phyloP scores from a whole-genome alignment of 2,329 filamentous ascomycete species.

The Thielaviopsis cerberus region DNA sequence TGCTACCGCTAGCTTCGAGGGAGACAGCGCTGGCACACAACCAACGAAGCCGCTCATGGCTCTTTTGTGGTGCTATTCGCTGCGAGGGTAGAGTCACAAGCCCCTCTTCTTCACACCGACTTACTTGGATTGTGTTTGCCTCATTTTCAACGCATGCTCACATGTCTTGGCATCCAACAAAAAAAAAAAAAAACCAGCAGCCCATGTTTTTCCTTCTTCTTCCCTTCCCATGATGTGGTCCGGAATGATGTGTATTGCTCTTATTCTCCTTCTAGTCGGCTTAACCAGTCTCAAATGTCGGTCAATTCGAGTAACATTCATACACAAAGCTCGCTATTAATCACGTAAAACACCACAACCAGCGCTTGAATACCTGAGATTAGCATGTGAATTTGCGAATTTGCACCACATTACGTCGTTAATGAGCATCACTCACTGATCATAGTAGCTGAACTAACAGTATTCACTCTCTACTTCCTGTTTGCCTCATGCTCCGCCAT shows the following conservation, averaged over 20 bases:
- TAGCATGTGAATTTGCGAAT: not conserved
- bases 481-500: not conserved
- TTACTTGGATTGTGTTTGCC: not conserved
- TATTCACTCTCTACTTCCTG: not conserved
- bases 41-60: too few relatives aligned
- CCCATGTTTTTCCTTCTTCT: not conserved
- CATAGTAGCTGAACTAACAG: too few relatives aligned
- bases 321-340: not conserved
- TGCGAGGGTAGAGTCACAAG: not conserved
- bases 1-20: too few relatives aligned
- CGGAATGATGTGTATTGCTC: too few relatives aligned
- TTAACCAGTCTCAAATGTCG: not conserved
- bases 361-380: not conserved
- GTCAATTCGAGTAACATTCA: not conserved
- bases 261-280: too few relatives aligned
- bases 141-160: not conserved
- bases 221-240: not conserved
- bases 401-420: not conserved
- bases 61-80: too few relatives aligned
- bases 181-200: not conserved
- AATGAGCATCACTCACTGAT: too few relatives aligned
- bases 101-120: not conserved
- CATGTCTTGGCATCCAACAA: not conserved
- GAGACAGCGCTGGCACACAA: too few relatives aligned
- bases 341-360: not conserved